Percentiles rank a stretch among this genome's conserved stretches.
Evolutionary conservation across 768 basidiomycete genomes (phyloP).

Genomic region (Gloeophyllum trabeum): DNA sequence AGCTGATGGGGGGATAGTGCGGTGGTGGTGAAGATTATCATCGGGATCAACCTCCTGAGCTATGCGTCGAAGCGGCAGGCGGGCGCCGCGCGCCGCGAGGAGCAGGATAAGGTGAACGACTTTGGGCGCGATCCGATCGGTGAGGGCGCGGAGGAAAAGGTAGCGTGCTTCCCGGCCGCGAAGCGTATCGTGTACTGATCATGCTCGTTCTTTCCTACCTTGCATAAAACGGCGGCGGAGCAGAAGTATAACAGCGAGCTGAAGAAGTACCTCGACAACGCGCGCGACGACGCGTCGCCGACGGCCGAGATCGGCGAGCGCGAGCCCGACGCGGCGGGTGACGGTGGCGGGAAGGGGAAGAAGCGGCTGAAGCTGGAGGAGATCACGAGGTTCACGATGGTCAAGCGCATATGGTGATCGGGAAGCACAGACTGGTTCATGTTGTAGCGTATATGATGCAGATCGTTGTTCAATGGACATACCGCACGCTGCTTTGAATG

Average conservation of each 20-base stretch:
- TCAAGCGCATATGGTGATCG: constrained; percentile 73
- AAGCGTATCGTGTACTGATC: constrained; percentile 11
- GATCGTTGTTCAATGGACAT: no score
- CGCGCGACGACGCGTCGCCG: constrained; percentile 53
- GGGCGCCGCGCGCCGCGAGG: constrained; percentile 69
- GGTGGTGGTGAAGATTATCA: constrained; percentile 83
- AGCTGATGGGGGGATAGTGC: constrained; percentile 30
- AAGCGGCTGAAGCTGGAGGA: constrained; percentile 73
- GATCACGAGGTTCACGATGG: constrained; percentile 91
- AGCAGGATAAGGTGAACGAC: constrained; percentile 72
- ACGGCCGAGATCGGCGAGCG: constrained; percentile 68
- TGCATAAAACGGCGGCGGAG: neutral
- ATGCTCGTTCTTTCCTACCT: neutral
- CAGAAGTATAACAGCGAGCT: constrained; percentile 79
- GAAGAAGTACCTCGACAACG: constrained; percentile 57
- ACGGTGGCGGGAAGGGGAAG: constrained; percentile 18
- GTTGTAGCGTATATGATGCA: no score
- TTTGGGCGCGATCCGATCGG: constrained; percentile 88
- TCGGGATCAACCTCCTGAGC: constrained; percentile 79
- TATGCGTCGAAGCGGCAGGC: constrained; percentile 67
- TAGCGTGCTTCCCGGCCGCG: no score
- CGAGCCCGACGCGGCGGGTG: constrained; percentile 8
- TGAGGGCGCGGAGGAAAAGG: constrained; percentile 80
- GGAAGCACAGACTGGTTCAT: no score
- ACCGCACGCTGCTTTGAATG: no score